Evolutionary conservation across 2,329 filamentous ascomycete species (phyloP).

Genomic region (Dryadomyces quercus-mongolicae): DNA sequence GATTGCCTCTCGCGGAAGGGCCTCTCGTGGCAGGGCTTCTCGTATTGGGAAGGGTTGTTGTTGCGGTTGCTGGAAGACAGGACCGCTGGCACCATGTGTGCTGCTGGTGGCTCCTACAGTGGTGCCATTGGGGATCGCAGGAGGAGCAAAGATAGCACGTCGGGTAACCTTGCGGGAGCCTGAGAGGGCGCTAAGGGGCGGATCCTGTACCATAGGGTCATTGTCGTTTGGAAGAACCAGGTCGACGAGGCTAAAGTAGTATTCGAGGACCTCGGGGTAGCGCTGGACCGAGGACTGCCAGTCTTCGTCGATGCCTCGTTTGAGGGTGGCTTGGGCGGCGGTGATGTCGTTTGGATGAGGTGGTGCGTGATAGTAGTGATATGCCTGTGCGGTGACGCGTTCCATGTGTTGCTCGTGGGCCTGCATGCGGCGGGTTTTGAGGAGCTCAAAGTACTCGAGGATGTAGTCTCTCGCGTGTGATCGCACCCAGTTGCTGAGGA

Average conservation of each 20-base stretch:
- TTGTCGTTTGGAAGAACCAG: slow-evolving; percentile 52
- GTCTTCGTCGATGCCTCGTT: slow-evolving; percentile 66
- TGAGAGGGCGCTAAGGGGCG: slow-evolving; percentile 42
- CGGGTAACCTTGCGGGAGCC: slow-evolving; percentile 34
- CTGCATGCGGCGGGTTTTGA: slow-evolving; percentile 48
- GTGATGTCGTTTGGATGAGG: slow-evolving; percentile 51
- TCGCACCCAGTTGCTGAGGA: slow-evolving; percentile 48
- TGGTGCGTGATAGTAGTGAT: slow-evolving; percentile 43
- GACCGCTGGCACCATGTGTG: not conserved
- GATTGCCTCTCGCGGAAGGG: slow-evolving; percentile 1
- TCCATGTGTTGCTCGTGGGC: slow-evolving; percentile 44
- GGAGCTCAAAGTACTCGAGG: slow-evolving; percentile 49
- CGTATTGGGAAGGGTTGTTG: not conserved
- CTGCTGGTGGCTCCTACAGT: not conserved
- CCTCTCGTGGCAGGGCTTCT: not conserved
- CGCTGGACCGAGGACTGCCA: slow-evolving; percentile 64
- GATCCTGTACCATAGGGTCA: slow-evolving; percentile 45
- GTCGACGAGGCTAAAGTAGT: slow-evolving; percentile 63
- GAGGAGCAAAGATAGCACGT: slow-evolving; percentile 24
- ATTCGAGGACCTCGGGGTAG: slow-evolving; percentile 72
- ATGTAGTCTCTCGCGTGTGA: slow-evolving; percentile 56
- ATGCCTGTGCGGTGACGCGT: slow-evolving; percentile 40
- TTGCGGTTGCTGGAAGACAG: slow-evolving; percentile 7
- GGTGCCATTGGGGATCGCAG: slow-evolving; percentile 4
- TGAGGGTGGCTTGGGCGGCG: slow-evolving; percentile 52